A percentile compares a stretch with the other conserved stretches of the same genome.
These are phyloP conservation scores for Calocera cornea DNA, from an alignment of 768 basidiomycete genomes.

Conservation along the genomic window DNA sequence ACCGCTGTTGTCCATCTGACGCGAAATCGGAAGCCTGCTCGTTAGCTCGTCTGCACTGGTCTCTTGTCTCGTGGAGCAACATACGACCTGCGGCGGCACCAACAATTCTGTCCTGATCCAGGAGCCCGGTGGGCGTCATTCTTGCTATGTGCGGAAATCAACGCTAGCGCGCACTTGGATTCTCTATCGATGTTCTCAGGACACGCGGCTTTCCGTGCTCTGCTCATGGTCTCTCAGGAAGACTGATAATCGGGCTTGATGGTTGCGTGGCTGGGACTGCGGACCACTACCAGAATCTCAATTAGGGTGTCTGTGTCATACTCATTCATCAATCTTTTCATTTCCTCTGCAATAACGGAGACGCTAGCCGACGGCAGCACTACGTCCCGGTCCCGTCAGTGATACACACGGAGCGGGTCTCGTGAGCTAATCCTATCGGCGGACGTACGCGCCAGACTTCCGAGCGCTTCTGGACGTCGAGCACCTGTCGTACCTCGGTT, in stretches of 20 bases:
- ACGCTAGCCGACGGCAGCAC: not conserved
- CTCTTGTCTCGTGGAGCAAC: not conserved
- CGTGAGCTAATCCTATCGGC: not conserved
- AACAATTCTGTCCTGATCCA: too few relatives aligned
- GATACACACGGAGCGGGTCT: not conserved
- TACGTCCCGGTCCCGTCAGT: not conserved
- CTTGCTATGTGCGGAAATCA: not conserved
- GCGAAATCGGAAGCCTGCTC: too few relatives aligned
- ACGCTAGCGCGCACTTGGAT: not conserved
- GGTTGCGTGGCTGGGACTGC: not conserved
- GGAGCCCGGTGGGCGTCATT: not conserved
- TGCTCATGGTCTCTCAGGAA: not conserved
- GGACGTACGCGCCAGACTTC: not conserved
- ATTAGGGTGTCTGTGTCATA: not conserved
- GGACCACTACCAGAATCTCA: not conserved
- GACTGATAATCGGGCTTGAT: not conserved
- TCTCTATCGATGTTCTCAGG: not conserved
- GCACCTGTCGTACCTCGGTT: not conserved
- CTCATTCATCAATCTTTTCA: not conserved
- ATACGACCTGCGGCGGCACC: not conserved
- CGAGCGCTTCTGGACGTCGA: not conserved
- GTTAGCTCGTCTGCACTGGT: too few relatives aligned
- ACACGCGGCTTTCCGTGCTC: not conserved
- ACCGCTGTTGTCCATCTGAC: too few relatives aligned
- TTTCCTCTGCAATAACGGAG: not conserved